Conservation (phyloP, 768 basidiomycete species). For the Erythrobasidium yunnanense region DNA sequence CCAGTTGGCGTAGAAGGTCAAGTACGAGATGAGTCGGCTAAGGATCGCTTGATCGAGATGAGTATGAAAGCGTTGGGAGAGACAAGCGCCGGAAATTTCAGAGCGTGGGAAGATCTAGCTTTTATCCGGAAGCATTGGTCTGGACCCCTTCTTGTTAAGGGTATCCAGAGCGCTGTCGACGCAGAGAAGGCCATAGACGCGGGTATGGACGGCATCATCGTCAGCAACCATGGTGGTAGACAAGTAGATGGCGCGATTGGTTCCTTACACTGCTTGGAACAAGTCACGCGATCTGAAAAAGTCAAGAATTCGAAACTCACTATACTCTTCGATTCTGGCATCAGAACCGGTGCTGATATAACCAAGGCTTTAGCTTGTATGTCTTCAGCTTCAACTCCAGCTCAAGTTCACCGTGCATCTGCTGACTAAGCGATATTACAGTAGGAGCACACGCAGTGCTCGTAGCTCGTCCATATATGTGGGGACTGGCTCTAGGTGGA, state of each 20-base stretch:
- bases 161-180: constrained; percentile 37
- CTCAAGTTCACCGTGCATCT: not conserved
- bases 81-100: not conserved
- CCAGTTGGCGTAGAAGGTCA: constrained; percentile 16
- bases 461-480: constrained; percentile 17
- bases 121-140: constrained; percentile 39
- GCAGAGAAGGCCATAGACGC: constrained; percentile 34
- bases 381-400: not conserved
- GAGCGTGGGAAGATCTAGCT: constrained; percentile 36
- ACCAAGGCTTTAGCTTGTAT: constrained; percentile 32
- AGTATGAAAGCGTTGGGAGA: not conserved
- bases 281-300: constrained; percentile 26
- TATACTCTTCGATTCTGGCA: constrained; percentile 30
- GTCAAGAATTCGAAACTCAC: constrained; percentile 30
- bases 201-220: constrained; percentile 36
- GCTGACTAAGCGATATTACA: not conserved
- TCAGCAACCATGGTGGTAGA: constrained; percentile 38
- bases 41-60: constrained; percentile 13
- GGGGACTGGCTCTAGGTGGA: constrained; percentile 21
- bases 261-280: constrained; percentile 9
- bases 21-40: constrained; percentile 5
- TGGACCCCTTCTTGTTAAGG: constrained; percentile 51
- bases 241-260: constrained; percentile 23
- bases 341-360: constrained; percentile 32
- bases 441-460: constrained; percentile 21